These are phyloP conservation scores for Viola odorata DNA, from an alignment of 345 rosid species.

Conservation along the genomic window DNA sequence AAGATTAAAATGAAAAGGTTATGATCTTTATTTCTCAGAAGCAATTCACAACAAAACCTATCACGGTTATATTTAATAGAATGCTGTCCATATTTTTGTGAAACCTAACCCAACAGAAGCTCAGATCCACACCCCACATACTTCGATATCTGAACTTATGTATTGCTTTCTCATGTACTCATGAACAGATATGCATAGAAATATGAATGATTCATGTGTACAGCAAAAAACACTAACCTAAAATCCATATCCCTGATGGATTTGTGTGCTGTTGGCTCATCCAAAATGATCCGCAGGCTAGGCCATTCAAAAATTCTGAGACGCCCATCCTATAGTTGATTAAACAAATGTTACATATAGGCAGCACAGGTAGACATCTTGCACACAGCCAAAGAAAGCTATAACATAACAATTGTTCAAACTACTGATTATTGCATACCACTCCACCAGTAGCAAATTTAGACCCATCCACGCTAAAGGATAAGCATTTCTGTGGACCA, in stretches of 20 bases:
- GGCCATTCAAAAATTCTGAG: conserved; percentile 93
- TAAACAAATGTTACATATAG: not conserved
- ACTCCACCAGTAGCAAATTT: conserved; percentile 78
- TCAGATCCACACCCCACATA: not conserved
- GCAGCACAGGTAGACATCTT: not conserved
- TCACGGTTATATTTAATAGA: not conserved
- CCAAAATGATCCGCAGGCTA: conserved; percentile 52
- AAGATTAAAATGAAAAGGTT: too few relatives aligned
- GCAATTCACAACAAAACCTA: too few relatives aligned
- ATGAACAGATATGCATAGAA: not conserved
- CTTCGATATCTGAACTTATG: not conserved
- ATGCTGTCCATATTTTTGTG: not conserved
- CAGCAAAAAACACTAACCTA: conserved; percentile 37
- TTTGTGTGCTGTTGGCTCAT: conserved; percentile 80
- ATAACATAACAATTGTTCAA: not conserved
- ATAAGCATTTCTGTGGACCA: conserved; percentile 74
- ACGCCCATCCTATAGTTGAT: conserved; percentile 66
- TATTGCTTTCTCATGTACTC: not conserved
- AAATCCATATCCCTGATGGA: conserved; percentile 81
- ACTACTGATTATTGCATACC: conserved; percentile 42
- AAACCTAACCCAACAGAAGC: not conserved
- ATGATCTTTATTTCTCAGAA: too few relatives aligned
- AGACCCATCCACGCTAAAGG: conserved; percentile 88
- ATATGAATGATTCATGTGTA: not conserved
- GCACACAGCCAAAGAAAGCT: not conserved